Conservation (phyloP, 1,284 basidiomycete genomes). For the Boletus austroedulis region DNA sequence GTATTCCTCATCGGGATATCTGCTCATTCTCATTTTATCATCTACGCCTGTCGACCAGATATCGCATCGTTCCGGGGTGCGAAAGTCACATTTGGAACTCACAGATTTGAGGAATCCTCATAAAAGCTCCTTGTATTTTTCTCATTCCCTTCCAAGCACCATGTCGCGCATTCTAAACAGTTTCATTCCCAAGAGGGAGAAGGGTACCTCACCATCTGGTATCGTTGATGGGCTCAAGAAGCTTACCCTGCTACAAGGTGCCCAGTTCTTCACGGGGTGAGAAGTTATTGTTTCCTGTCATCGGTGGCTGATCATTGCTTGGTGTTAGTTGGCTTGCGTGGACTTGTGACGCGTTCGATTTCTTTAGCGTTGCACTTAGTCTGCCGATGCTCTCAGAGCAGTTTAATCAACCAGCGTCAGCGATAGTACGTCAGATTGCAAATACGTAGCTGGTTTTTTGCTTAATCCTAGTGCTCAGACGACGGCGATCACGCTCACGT, state of each 20-base stretch:
- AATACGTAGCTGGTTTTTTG: neutral
- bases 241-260: conserved; percentile 50
- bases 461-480: conserved; percentile 45
- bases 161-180: conserved; percentile 33
- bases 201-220: conserved; percentile 31
- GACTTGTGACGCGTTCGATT: conserved; percentile 80
- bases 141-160: neutral
- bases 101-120: neutral
- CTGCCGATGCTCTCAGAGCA: conserved; percentile 55
- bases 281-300: conserved; percentile 6
- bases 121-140: conserved; percentile 14
- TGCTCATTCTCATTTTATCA: neutral
- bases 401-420: conserved; percentile 48
- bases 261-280: conserved; percentile 63
- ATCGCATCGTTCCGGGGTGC: conserved; percentile 1
- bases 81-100: neutral
- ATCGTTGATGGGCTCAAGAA: conserved; percentile 40
- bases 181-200: conserved; percentile 51
- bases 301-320: neutral
- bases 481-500: conserved; percentile 86
- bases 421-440: conserved; percentile 49
- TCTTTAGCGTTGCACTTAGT: conserved; percentile 80
- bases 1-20: conserved; percentile 8
- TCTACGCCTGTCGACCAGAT: neutral
- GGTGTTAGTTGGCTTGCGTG: conserved; percentile 67